These are phyloP conservation scores for Lipomyces yamadae DNA, from an alignment of 805 yeast genomes.

Conservation along the genomic window DNA sequence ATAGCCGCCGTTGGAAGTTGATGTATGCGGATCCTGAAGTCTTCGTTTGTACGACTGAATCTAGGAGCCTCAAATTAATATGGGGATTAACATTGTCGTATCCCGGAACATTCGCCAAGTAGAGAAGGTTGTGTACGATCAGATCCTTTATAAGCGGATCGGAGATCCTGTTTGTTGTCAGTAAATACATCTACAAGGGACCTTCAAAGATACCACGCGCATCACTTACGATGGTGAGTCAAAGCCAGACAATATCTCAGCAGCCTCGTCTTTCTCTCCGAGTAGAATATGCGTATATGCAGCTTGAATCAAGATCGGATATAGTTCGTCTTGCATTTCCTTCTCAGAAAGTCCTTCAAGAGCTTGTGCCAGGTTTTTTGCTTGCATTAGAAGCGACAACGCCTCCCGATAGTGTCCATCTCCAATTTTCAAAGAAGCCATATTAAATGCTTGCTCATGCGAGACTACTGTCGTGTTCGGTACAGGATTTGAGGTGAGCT, in stretches of 20 bases:
- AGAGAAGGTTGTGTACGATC: conserved; percentile 44
- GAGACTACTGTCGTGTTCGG: conserved; percentile 39
- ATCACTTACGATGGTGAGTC: conserved; percentile 35
- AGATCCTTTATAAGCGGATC: conserved; percentile 41
- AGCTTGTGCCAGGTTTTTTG: conserved; percentile 45
- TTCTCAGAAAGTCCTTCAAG: conserved; percentile 49
- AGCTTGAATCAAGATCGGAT: conserved; percentile 63
- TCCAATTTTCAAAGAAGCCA: conserved; percentile 56
- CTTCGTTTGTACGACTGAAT: conserved; percentile 17
- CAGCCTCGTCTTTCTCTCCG: conserved; percentile 49
- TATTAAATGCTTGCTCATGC: conserved; percentile 67
- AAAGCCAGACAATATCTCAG: conserved; percentile 47
- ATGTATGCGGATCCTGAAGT: conserved; percentile 19
- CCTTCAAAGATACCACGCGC: neutral
- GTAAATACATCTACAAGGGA: neutral
- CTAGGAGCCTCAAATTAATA: conserved; percentile 25
- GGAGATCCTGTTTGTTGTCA: neutral
- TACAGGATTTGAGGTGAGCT: neutral
- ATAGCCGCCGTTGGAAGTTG: conserved; percentile 19
- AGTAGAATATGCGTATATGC: conserved; percentile 56
- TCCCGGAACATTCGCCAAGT: conserved; percentile 7
- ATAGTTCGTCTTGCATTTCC: conserved; percentile 57
- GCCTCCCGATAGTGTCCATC: conserved; percentile 51
- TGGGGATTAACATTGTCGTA: conserved; percentile 28
- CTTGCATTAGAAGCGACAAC: conserved; percentile 52